A percentile compares a stretch with the other conserved stretches of the same genome.
phyloP scores from a whole-genome alignment of 2,329 filamentous ascomycete genomes.

The Amylocarpus encephaloides region DNA sequence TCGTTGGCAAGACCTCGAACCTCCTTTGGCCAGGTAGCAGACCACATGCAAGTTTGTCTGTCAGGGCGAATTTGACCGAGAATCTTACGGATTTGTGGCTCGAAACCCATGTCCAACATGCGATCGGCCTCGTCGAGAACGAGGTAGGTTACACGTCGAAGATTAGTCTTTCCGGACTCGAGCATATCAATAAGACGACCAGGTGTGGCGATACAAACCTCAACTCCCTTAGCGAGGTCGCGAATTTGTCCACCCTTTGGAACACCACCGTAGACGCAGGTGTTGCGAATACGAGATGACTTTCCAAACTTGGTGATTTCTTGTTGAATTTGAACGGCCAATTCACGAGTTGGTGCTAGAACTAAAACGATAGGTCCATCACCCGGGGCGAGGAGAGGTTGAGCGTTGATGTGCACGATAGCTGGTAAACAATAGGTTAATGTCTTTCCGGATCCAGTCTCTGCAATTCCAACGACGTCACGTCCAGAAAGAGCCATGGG shows the following conservation, averaged over 20 bases:
- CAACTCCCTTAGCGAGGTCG: constrained; percentile 88
- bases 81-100: constrained; percentile 98
- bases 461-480: constrained; percentile 97
- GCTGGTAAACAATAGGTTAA: constrained; percentile 96
- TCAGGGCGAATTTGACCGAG: constrained; percentile 96
- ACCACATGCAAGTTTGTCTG: constrained; percentile 99
- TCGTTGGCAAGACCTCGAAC: constrained; percentile 86
- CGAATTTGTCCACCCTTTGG: constrained; percentile 96
- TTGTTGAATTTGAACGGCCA: constrained; percentile 97
- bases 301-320: constrained; percentile 99
- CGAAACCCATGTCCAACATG: constrained; percentile 99
- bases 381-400: constrained; percentile 88
- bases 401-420: constrained; percentile 99
- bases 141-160: constrained; percentile 94
- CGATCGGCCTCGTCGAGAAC: constrained; percentile 98
- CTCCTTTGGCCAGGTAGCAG: constrained; percentile 98
- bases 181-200: constrained; percentile 98
- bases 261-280: constrained; percentile 97
- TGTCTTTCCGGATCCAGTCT: constrained; percentile 98
- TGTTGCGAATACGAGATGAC: constrained; percentile 96
- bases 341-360: constrained; percentile 91
- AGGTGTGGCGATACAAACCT: constrained; percentile 97
- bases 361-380: constrained; percentile 96
- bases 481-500: constrained; percentile 98
- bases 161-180: constrained; percentile 94